phyloP scores from a whole-genome alignment of 345 rosid genomes.

The Eucalyptus sp. region DNA sequence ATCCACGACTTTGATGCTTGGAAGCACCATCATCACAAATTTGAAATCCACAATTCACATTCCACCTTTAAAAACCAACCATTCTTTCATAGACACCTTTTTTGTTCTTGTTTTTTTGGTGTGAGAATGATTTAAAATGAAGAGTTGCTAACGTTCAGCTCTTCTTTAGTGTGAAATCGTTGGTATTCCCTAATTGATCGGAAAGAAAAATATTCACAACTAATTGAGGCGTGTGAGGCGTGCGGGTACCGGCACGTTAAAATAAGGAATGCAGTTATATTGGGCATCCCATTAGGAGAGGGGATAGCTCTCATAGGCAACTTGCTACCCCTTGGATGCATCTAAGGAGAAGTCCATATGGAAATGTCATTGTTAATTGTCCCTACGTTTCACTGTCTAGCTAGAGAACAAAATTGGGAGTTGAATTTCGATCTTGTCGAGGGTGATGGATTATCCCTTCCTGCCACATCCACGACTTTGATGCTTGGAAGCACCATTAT shows the following conservation, averaged over 20 bases:
- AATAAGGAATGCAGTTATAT: accelerated
- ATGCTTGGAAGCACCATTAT: background rate
- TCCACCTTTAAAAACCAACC: background rate
- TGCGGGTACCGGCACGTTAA: accelerated
- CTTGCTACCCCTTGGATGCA: background rate
- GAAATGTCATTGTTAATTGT: background rate
- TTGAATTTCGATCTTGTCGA: background rate
- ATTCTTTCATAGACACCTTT: background rate
- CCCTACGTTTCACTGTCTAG: background rate
- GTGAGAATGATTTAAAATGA: no score
- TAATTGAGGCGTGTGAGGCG: no score
- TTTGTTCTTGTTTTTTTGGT: background rate
- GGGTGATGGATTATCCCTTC: background rate
- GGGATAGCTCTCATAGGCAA: no score
- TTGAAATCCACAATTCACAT: background rate
- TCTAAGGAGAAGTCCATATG: background rate
- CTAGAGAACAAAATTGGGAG: background rate
- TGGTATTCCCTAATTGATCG: no score
- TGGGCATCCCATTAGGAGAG: no score
- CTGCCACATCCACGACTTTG: background rate
- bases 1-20: background rate
- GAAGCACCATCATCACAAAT: background rate
- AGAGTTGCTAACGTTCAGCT: no score
- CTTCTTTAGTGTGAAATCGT: no score
- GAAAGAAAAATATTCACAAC: no score